phyloP scores from a whole-genome alignment of 2,329 filamentous ascomycete genomes.

The Xylariaceae sp. region DNA sequence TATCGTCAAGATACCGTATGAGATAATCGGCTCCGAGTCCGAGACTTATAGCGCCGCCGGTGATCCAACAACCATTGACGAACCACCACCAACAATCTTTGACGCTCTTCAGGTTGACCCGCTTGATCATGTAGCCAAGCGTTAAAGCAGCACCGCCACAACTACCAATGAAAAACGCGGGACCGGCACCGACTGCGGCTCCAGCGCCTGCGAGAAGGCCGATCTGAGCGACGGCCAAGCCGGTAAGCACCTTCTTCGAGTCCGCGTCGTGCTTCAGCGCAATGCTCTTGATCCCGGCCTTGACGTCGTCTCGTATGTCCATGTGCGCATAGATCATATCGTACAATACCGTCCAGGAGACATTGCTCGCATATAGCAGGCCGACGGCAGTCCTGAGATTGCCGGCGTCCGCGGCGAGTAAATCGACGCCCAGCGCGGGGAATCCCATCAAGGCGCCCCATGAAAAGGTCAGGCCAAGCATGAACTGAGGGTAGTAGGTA shows the following conservation, averaged over 20 bases:
- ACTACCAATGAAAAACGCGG: conserved; percentile 62
- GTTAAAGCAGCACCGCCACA: conserved; percentile 59
- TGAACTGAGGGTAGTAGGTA: conserved; percentile 80
- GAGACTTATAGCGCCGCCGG: conserved; percentile 55
- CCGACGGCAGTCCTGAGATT: conserved; percentile 48
- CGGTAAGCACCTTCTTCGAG: conserved; percentile 69
- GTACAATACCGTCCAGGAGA: conserved; percentile 83
- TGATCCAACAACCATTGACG: conserved; percentile 63
- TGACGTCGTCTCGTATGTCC: conserved; percentile 80
- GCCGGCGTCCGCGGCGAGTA: conserved; percentile 59
- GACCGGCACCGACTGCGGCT: conserved; percentile 58
- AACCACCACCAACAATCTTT: conserved; percentile 75
- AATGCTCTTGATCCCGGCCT: conserved; percentile 84
- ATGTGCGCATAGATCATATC: conserved; percentile 94
- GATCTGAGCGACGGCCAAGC: conserved; percentile 63
- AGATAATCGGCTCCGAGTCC: conserved; percentile 57
- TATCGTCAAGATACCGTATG: conserved; percentile 40
- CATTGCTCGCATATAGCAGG: conserved; percentile 68
- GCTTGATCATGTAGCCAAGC: conserved; percentile 61
- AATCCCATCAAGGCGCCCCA: conserved; percentile 89
- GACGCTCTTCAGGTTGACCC: conserved; percentile 59
- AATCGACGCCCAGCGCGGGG: conserved; percentile 71
- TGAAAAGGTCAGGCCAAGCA: conserved; percentile 78
- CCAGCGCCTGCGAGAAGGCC: conserved; percentile 66
- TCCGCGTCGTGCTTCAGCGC: conserved; percentile 71